Evolutionary conservation across 208 protist species (phyloP).

Genomic region (Trypanosoma grayi): DNA sequence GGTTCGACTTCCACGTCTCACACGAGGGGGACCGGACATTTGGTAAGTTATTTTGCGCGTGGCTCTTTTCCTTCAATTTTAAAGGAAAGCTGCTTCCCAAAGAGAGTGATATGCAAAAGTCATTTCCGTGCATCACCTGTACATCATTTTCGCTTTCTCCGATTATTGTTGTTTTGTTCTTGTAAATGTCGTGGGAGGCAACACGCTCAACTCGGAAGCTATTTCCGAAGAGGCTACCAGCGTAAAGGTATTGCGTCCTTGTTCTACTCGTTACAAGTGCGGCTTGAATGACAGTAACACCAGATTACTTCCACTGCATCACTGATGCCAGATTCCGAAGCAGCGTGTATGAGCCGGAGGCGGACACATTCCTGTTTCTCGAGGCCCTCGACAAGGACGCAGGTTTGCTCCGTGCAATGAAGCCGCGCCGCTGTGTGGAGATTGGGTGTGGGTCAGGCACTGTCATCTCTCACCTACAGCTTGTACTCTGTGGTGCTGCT

Average conservation of each 20-base stretch:
- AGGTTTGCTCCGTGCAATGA: slow-evolving; percentile 29
- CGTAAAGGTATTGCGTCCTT: neutral
- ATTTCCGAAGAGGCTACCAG: too few relatives aligned
- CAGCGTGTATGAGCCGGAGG: slow-evolving; percentile 88
- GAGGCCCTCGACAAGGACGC: slow-evolving; percentile 69
- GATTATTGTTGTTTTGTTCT: too few relatives aligned
- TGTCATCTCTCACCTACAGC: slow-evolving; percentile 68
- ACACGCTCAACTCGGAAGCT: too few relatives aligned
- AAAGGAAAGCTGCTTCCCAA: too few relatives aligned
- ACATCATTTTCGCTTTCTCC: too few relatives aligned
- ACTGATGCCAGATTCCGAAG: slow-evolving; percentile 56
- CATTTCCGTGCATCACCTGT: too few relatives aligned
- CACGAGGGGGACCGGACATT: slow-evolving; percentile 8
- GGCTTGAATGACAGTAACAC: slow-evolving; percentile 27
- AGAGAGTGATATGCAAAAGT: too few relatives aligned
- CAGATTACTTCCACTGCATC: slow-evolving; percentile 87
- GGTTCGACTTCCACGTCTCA: slow-evolving; percentile 14
- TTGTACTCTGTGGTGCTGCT: slow-evolving; percentile 27
- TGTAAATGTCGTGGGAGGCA: too few relatives aligned
- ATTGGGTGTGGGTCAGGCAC: slow-evolving; percentile 83
- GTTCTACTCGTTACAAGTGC: neutral
- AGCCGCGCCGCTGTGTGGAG: slow-evolving; percentile 61
- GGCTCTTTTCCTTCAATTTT: neutral
- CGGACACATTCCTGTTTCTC: slow-evolving; percentile 86
- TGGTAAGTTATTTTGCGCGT: slow-evolving; percentile 6